Base-by-base conservation (phyloP, 176 grass and related monocot species). In the Oryza punctata region DNA sequence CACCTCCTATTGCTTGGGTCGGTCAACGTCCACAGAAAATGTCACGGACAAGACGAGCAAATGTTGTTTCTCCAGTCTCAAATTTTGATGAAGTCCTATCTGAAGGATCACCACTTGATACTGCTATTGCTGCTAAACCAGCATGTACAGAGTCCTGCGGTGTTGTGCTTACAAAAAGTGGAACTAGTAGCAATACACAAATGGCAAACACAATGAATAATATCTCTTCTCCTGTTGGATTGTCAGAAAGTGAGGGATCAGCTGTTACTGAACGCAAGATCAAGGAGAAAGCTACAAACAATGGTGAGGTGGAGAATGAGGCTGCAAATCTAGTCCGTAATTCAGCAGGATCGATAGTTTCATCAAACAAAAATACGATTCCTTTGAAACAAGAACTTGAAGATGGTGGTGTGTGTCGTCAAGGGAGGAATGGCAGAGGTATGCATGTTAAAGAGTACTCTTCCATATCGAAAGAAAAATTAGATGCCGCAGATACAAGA, bases 1-100 rank as follows among this genome's bases (percentile, higher is more conserved):
- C 94, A 76, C 82, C 91, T 41, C 83, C 94, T 63, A 90, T 94
- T 63, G 70, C 94, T 28, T 97, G 94, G 94, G 88, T 81, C 6
- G 91, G 94, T 18, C 90, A 94, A 66, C 89, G 92, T 5, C 85
- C 91, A 76, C 90, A 92, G 64, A 97, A 97, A 85, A 97, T 94
- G 15, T 88, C 92, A 18, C 85, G 94, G 40, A 92, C 85, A 72
- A 92, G 94, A 86, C 85, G 94, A 79, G 87, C 92, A 57, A 91
- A 94, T 80, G 83, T 97, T 70, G 90, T 97, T 83, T 94, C 94
- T 86, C 94, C 94, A 60, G 89, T 97, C 43, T 92, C 94, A 75
- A 97, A 94, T 84, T 94, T 88, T 72, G 94, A 94, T 23, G 94
- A 97, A 82, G 69, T 85, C 38, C 63, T 78, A 41, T 87, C 87